Conservation (phyloP, 345 rosid species). For the Arabidopsis suecica region DNA sequence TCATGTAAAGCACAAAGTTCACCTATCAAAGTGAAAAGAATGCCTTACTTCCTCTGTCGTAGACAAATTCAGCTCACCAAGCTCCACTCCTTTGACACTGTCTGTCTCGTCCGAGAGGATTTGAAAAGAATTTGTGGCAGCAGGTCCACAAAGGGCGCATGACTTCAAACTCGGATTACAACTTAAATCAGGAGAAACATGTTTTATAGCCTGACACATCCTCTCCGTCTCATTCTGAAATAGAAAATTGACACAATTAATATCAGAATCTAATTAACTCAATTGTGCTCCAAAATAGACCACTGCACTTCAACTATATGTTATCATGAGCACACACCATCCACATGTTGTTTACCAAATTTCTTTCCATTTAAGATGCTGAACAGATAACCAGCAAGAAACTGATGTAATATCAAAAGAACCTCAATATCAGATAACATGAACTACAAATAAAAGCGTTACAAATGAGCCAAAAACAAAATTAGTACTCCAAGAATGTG, state of each 20-base stretch:
- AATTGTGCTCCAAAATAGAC: slow-evolving; percentile 11
- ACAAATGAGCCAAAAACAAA: background rate
- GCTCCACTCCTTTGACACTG: slow-evolving; percentile 35
- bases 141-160: slow-evolving; percentile 57
- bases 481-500: slow-evolving; percentile 10
- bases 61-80: slow-evolving; percentile 50
- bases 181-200: slow-evolving; percentile 50
- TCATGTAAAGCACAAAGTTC: slow-evolving; percentile 14
- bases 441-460: background rate
- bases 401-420: slow-evolving; percentile 1
- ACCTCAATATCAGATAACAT: slow-evolving; percentile 2
- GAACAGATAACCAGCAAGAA: slow-evolving; percentile 21
- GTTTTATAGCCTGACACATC: slow-evolving; percentile 58
- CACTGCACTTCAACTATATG: slow-evolving; percentile 29
- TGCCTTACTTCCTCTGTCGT: slow-evolving; percentile 61
- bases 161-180: slow-evolving; percentile 49
- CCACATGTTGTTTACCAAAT: background rate
- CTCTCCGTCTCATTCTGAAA: slow-evolving; percentile 73
- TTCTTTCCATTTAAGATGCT: slow-evolving; percentile 4
- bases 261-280: slow-evolving; percentile 16
- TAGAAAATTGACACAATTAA: slow-evolving; percentile 21
- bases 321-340: slow-evolving; percentile 26
- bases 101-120: slow-evolving; percentile 55
- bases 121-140: slow-evolving; percentile 61
- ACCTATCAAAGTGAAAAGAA: slow-evolving; percentile 37